Conservation (phyloP, 2,329 filamentous ascomycete genomes). For the Achaetomium macrosporum region DNA sequence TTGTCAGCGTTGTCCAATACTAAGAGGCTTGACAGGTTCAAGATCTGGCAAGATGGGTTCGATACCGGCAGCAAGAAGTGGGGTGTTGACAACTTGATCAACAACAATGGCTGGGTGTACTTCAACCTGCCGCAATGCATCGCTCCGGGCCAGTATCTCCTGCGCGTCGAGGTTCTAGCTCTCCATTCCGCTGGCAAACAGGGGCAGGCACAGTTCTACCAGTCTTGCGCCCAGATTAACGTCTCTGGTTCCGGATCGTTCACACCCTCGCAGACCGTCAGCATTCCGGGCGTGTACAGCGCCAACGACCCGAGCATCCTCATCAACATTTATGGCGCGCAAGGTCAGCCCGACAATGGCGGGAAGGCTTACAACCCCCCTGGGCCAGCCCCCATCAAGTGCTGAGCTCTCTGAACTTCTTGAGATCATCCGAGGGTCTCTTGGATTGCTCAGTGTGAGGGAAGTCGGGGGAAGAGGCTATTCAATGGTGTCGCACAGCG, state of each 20-base stretch:
- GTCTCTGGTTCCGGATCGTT: conserved; percentile 35
- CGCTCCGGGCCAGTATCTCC: conserved; percentile 48
- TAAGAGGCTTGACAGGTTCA: conserved; percentile 34
- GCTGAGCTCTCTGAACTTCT: conserved; percentile 18
- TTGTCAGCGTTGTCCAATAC: not conserved
- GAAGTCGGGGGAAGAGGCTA: not conserved
- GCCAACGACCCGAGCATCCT: conserved; percentile 40
- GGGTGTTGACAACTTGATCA: conserved; percentile 43
- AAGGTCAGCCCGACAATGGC: conserved; percentile 37
- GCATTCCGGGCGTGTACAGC: conserved; percentile 42
- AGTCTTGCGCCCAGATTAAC: conserved; percentile 38
- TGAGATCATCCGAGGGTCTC: not conserved
- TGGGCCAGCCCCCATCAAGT: conserved; percentile 32
- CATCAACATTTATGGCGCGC: conserved; percentile 42
- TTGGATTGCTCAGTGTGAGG: no score
- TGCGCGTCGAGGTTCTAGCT: conserved; percentile 49
- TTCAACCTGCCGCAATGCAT: conserved; percentile 47
- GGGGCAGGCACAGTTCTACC: conserved; percentile 40
- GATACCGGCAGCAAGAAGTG: conserved; percentile 38
- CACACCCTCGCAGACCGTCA: conserved; percentile 34
- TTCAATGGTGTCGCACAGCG: no score
- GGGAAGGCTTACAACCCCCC: conserved; percentile 37
- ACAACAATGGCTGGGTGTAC: conserved; percentile 40
- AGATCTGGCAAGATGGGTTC: conserved; percentile 47
- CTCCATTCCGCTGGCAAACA: conserved; percentile 42